phyloP scores from a whole-genome alignment of 352 stramenopile species.

The Phytophthora podocarpi region DNA sequence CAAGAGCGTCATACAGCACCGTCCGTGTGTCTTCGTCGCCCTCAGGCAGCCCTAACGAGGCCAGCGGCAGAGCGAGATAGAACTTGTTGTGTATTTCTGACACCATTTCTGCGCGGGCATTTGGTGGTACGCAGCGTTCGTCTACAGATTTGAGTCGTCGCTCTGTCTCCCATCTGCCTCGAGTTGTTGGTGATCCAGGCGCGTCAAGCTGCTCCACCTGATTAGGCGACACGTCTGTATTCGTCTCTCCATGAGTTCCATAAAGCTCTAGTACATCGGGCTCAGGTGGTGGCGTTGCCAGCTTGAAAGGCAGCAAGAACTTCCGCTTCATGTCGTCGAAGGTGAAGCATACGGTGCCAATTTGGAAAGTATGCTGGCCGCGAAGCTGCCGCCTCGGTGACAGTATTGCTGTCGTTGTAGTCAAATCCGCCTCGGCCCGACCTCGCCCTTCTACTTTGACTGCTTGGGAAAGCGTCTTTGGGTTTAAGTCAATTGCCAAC shows the following conservation, averaged over 20 bases:
- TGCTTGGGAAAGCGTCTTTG: conserved; percentile 21
- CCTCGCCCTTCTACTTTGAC: background rate
- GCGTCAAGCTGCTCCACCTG: background rate
- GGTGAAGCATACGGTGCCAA: conserved; percentile 59
- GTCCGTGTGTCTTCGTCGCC: conserved; percentile 33
- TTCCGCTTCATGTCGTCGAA: conserved; percentile 81
- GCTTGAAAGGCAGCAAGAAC: conserved; percentile 72
- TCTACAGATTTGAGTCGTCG: conserved; percentile 48
- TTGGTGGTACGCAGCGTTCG: conserved; percentile 43
- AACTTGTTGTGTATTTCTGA: conserved; percentile 58
- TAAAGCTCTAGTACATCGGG: conserved; percentile 54
- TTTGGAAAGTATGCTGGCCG: conserved; percentile 34
- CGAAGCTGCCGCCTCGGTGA: conserved; percentile 11
- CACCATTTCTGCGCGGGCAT: conserved; percentile 36
- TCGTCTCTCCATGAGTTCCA: conserved; percentile 35
- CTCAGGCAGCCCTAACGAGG: conserved; percentile 42
- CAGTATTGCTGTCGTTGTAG: background rate
- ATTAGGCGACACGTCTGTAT: conserved; percentile 11
- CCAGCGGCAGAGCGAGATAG: conserved; percentile 48
- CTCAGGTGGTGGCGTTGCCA: conserved; percentile 32
- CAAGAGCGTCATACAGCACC: conserved; percentile 35
- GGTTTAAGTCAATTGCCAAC: conserved; percentile 60
- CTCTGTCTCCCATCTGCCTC: conserved; percentile 44
- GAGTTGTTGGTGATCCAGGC: conserved; percentile 14
- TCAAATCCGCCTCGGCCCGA: background rate